Evolutionary conservation across 768 basidiomycete genomes (phyloP), one percentile per base, ranked within the genome.

Genomic region (Leccinum broughii): DNA sequence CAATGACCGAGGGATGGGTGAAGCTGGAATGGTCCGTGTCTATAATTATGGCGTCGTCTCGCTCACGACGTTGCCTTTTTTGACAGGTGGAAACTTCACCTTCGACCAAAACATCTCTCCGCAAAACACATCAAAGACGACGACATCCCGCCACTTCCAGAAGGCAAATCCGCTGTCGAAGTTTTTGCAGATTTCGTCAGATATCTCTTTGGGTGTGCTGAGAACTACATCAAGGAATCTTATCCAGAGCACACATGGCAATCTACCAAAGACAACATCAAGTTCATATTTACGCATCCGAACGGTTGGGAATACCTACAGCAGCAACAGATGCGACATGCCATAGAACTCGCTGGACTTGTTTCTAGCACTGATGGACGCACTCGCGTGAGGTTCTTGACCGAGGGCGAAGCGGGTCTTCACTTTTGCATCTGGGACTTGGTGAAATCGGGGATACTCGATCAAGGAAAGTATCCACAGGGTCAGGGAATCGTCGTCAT

Each of bases 221-320:
- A 68, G 20, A 66, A 58, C 0, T 85, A 81, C 56, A 83, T 86
- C 34, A 62, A 67, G 15, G 80, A 83, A 20, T 73, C 76, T 1
- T 77, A 81, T 44, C 68, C 73, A 0, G 44, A 49, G 1, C 82
- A 83, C 3, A 64, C 83, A 1, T 84, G 82, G 83, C 54, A 58
- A 0, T 77, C 76, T 0, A 60, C 84, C 17, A 71, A 79, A 56
- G 59, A 73, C 14, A 65, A 60, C 2, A 80, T 82, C 22, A 76
- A 83, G 28, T 82, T 81, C 58, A 73, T 87, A 2, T 75, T 87
- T 6, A 78, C 79, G 0, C 85, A 86, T 63, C 86, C 86, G 1
- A 87, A 87, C 57, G 85, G 83, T 0, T 87, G 86, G 86, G 85
- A 81, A 58, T 81, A 82, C 1, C 66, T 66, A 0, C 86, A 88